These are phyloP conservation scores for Yamadazyma pseudoaaseri DNA, from an alignment of 1,139 yeast species.

Conservation along the genomic window DNA sequence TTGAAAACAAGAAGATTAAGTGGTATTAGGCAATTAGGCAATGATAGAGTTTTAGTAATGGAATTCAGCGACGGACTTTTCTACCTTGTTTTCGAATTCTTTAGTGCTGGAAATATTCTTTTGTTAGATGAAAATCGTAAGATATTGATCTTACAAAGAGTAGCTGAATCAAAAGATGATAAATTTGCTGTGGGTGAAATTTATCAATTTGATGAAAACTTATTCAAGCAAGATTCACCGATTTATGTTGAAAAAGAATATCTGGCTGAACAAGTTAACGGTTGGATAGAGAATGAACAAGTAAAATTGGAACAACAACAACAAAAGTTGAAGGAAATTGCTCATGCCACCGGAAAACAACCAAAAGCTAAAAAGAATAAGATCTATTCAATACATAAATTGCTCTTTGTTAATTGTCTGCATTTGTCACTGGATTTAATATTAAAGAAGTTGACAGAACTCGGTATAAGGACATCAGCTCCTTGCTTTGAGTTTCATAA, in stretches of 20 bases:
- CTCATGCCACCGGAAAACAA: conserved; percentile 4
- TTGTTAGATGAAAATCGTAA: conserved; percentile 66
- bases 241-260: conserved; percentile 19
- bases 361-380: conserved; percentile 36
- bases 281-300: conserved; percentile 51
- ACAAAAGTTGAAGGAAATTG: conserved; percentile 6
- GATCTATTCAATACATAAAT: conserved; percentile 65
- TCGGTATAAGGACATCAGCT: conserved; percentile 45
- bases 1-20: conserved; percentile 78
- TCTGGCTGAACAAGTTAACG: conserved; percentile 32
- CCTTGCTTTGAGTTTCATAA: conserved; percentile 37
- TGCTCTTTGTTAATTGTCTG: conserved; percentile 66
- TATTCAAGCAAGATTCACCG: conserved; percentile 35
- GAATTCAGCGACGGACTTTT: conserved; percentile 79
- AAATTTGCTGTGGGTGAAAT: conserved; percentile 70
- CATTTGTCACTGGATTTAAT: conserved; percentile 79
- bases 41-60: conserved; percentile 77
- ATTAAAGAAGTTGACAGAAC: conserved; percentile 50
- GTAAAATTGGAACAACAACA: conserved; percentile 18
- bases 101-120: conserved; percentile 90
- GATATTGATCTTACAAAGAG: conserved; percentile 73
- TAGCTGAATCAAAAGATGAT: conserved; percentile 69
- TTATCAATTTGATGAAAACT: conserved; percentile 53
- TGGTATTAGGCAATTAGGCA: conserved; percentile 66
- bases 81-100: conserved; percentile 83